phyloP scores from a whole-genome alignment of 352 stramenopile species.

The Phytopythium delawarense region DNA sequence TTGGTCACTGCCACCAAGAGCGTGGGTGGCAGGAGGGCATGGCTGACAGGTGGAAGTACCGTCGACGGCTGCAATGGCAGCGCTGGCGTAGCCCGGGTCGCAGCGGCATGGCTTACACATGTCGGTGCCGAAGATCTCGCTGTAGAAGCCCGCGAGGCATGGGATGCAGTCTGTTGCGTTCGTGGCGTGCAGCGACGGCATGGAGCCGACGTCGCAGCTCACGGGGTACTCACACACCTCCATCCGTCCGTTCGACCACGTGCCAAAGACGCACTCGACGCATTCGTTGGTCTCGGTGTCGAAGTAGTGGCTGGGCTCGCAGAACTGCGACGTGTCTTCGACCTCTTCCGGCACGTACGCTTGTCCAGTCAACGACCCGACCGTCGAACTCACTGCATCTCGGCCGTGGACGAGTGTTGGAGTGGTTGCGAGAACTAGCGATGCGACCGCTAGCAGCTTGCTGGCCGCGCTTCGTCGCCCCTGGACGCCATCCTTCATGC shows the following conservation, averaged over 20 bases:
- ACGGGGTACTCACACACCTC: conserved; percentile 32
- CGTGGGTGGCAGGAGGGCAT: conserved; percentile 24
- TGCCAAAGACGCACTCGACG: conserved; percentile 36
- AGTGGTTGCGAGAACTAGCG: not conserved
- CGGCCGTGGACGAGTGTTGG: not conserved
- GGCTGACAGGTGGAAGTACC: conserved; percentile 12
- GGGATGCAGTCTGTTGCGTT: conserved; percentile 21
- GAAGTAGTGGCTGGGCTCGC: conserved; percentile 34
- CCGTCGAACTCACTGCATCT: not conserved
- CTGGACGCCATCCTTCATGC: not conserved
- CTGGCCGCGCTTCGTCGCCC: not conserved
- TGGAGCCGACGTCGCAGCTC: conserved; percentile 16
- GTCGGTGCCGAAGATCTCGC: conserved; percentile 25
- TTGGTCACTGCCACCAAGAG: conserved; percentile 27
- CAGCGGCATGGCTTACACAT: conserved; percentile 37
- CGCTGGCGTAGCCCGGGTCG: conserved; percentile 21
- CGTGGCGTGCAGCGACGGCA: conserved; percentile 27
- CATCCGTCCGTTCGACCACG: conserved; percentile 43
- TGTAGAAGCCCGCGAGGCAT: conserved; percentile 34
- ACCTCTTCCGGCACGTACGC: not conserved
- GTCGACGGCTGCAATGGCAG: conserved; percentile 6
- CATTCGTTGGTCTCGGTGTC: conserved; percentile 18
- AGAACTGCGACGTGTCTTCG: conserved; percentile 17
- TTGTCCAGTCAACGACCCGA: not conserved
- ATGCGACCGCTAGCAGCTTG: not conserved